Percentiles rank a stretch among this genome's conserved stretches.
phyloP scores from a whole-genome alignment of 768 basidiomycete species.

The Auricularia sp. region DNA sequence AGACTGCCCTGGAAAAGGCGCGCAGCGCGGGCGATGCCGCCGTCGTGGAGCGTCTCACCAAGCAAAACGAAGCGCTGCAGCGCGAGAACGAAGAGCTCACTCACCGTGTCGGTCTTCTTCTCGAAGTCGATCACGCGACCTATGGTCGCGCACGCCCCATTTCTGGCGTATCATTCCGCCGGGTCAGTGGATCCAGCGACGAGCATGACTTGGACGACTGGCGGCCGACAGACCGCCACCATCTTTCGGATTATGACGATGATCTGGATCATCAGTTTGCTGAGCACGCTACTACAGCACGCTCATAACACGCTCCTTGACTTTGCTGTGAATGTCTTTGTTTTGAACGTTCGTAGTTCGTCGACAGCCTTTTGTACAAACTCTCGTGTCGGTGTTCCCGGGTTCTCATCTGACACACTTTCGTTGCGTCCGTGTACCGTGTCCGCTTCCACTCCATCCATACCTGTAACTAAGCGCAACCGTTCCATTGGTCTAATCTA shows the following conservation, averaged over 20 bases:
- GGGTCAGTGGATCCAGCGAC: slow-evolving; percentile 69
- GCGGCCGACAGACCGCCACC: slow-evolving; percentile 59
- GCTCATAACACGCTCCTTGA: slow-evolving; percentile 27
- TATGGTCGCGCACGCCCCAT: slow-evolving; percentile 52
- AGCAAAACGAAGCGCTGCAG: slow-evolving; percentile 68
- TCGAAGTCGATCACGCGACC: slow-evolving; percentile 74
- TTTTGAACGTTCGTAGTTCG: neutral
- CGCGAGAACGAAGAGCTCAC: slow-evolving; percentile 81
- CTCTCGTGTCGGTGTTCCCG: neutral
- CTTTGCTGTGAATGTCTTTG: slow-evolving; percentile 2
- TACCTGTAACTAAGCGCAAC: slow-evolving; percentile 17
- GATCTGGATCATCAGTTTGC: slow-evolving; percentile 26
- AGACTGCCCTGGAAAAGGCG: slow-evolving; percentile 60
- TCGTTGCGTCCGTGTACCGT: neutral
- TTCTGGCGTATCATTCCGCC: slow-evolving; percentile 46
- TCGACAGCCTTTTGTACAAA: slow-evolving; percentile 1
- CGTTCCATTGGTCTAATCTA: slow-evolving; percentile 5
- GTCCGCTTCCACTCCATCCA: slow-evolving; percentile 14
- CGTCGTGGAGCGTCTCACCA: slow-evolving; percentile 67
- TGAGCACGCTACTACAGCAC: slow-evolving; percentile 52
- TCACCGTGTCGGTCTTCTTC: slow-evolving; percentile 82
- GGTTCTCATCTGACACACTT: slow-evolving; percentile 5
- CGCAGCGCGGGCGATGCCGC: slow-evolving; percentile 72
- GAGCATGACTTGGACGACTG: slow-evolving; percentile 76
- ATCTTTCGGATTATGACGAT: slow-evolving; percentile 58